Conservation (phyloP, 176 grass and related monocot species). For the maize (Zea mays) region Zm-B73-REFERENCE-NAM-5.0 NC_050100.1:220896001-220896500, state of each 20-base stretch:
- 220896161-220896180: background rate
- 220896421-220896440: background rate
- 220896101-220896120: background rate
- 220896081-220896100: background rate
- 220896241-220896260: background rate
- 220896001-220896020: background rate
- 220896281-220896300: background rate
- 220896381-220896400: background rate
- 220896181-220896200: slow-evolving; percentile 8
- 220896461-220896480: background rate
- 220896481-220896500: background rate
- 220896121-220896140: slow-evolving; percentile 3
- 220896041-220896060: slow-evolving; percentile 1
- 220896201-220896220: background rate
- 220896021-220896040: background rate
- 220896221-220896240: background rate
- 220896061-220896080: background rate
- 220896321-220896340: background rate
- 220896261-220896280: background rate
- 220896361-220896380: background rate
- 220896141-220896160: background rate
- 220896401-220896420: slow-evolving; percentile 17
- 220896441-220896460: background rate
- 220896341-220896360: background rate
- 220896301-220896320: background rate